phyloP scores from a whole-genome alignment of 2,329 filamentous ascomycete genomes.

The Alternaria solani region DNA sequence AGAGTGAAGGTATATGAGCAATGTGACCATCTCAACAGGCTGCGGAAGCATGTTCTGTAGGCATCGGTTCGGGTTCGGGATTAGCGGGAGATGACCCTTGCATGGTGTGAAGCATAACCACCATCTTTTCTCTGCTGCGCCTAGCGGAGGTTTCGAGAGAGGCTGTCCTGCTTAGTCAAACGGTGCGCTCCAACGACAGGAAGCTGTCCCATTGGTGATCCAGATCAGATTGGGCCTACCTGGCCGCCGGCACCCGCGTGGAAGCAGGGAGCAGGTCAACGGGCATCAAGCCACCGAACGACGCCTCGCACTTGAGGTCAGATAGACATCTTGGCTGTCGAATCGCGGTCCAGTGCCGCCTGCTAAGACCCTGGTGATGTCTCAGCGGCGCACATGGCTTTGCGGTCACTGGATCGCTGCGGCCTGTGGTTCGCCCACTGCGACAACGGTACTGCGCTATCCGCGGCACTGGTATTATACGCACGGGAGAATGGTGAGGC shows the following conservation, averaged over 20 bases:
- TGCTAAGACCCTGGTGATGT: conserved; percentile 15
- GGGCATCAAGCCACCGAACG: conserved; percentile 10
- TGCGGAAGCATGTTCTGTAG: conserved; percentile 1
- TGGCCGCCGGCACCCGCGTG: conserved; percentile 8
- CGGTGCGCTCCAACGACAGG: not conserved
- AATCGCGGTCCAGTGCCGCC: conserved; percentile 8
- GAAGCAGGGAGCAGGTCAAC: conserved; percentile 3
- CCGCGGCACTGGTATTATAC: conserved; percentile 11
- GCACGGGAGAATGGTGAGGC: conserved; percentile 5
- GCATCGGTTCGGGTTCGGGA: conserved; percentile 4
- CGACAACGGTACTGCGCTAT: conserved; percentile 14
- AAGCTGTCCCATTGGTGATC: conserved; percentile 10
- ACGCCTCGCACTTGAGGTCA: conserved; percentile 4
- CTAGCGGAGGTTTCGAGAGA: not conserved
- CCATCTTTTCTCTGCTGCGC: not conserved
- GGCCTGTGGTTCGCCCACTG: conserved; percentile 20
- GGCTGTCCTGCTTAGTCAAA: not conserved
- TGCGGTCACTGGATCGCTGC: conserved; percentile 8
- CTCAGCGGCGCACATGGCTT: conserved; percentile 20
- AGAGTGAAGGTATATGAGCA: not conserved
- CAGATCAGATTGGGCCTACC: conserved; percentile 5
- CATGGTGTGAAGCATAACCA: not conserved
- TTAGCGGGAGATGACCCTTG: conserved; percentile 1
- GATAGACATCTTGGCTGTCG: conserved; percentile 9
- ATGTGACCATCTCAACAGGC: not conserved